Conservation (phyloP, 192 early-diverging fungal species). For the Pilaira anomala region DNA sequence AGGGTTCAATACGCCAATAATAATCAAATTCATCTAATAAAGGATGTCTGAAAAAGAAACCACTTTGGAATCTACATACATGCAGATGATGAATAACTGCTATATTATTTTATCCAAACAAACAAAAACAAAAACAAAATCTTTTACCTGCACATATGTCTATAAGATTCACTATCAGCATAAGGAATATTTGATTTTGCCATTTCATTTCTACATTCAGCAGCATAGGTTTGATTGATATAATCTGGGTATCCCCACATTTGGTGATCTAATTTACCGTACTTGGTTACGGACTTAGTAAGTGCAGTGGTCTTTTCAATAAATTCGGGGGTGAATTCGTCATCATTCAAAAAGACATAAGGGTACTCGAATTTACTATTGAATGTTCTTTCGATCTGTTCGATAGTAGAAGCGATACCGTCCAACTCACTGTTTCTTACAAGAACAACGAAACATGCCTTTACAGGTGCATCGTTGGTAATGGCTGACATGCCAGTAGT, state of each 20-base stretch:
- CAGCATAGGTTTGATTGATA: slow-evolving; percentile 66
- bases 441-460: slow-evolving; percentile 50
- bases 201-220: slow-evolving; percentile 55
- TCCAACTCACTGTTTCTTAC: slow-evolving; percentile 70
- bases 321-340: slow-evolving; percentile 69
- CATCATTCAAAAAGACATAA: slow-evolving; percentile 88
- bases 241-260: slow-evolving; percentile 79
- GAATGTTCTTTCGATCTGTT: slow-evolving; percentile 75
- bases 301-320: slow-evolving; percentile 48
- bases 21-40: slow-evolving; percentile 69
- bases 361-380: slow-evolving; percentile 80
- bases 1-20: slow-evolving; percentile 89
- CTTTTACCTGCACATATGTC: slow-evolving; percentile 72
- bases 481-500: too few species aligned
- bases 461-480: slow-evolving; percentile 15
- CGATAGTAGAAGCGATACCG: slow-evolving; percentile 54
- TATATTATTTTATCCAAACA: too few species aligned
- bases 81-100: not conserved
- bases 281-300: slow-evolving; percentile 53
- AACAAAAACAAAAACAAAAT: not conserved
- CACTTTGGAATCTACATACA: slow-evolving; percentile 60
- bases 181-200: slow-evolving; percentile 50
- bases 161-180: slow-evolving; percentile 64
- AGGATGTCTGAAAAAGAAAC: slow-evolving; percentile 75
- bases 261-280: slow-evolving; percentile 54